Evolutionary conservation across 2,329 filamentous ascomycete species (phyloP).

Genomic region (Cladosporium halotolerans): DNA sequence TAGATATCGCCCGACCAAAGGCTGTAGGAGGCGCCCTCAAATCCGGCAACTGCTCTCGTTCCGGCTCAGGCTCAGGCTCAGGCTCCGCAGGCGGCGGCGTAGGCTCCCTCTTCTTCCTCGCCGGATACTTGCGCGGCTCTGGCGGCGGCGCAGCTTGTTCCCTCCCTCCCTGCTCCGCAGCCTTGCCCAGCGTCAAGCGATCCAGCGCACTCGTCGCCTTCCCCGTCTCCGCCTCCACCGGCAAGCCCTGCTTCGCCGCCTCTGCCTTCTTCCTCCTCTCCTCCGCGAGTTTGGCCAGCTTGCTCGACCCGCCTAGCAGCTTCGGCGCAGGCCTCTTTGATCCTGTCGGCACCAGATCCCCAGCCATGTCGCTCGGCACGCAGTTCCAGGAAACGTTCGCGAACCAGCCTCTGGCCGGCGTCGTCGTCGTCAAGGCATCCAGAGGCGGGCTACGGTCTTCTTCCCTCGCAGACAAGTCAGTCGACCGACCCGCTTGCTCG

Average conservation of each 20-base stretch:
- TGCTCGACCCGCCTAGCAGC: slow-evolving; percentile 79
- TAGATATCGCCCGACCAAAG: slow-evolving; percentile 25
- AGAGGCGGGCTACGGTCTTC: slow-evolving; percentile 11
- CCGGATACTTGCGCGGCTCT: slow-evolving; percentile 20
- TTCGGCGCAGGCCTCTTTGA: slow-evolving; percentile 56
- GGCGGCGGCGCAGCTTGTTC: neutral
- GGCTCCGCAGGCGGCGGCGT: slow-evolving; percentile 21
- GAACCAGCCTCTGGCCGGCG: slow-evolving; percentile 59
- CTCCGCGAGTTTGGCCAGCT: slow-evolving; percentile 82
- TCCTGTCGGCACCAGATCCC: slow-evolving; percentile 54
- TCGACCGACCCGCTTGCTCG: slow-evolving; percentile 7
- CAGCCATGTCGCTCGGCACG: slow-evolving; percentile 59
- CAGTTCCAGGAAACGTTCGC: slow-evolving; percentile 79
- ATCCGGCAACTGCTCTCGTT: slow-evolving; percentile 24
- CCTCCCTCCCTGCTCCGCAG: neutral
- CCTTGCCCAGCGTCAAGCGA: slow-evolving; percentile 9
- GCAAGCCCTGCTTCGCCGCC: slow-evolving; percentile 15
- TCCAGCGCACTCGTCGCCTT: slow-evolving; percentile 47
- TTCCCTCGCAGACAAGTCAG: slow-evolving; percentile 12
- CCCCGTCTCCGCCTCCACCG: slow-evolving; percentile 56
- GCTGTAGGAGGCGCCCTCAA: slow-evolving; percentile 25
- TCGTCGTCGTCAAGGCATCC: neutral
- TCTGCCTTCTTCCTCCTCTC: slow-evolving; percentile 77
- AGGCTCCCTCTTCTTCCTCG: slow-evolving; percentile 24
- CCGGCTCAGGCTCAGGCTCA: slow-evolving; percentile 13